Percentiles rank a stretch among this genome's conserved stretches.
Conservation (phyloP, 768 basidiomycete genomes). For the Xerocomellus intermedius region DNA sequence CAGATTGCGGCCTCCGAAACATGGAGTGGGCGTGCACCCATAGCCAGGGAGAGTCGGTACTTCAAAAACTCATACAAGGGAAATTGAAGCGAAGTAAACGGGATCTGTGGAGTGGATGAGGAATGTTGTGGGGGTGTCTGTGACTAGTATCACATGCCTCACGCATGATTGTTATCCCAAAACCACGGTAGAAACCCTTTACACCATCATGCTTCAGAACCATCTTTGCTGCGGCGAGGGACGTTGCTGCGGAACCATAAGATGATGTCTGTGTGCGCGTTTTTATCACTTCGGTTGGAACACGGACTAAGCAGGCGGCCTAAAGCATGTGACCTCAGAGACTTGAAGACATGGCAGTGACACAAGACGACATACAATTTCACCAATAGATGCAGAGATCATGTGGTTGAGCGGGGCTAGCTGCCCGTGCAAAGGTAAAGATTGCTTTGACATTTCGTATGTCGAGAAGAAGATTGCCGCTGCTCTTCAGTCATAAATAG, state of each 20-base stretch:
- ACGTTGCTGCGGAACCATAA: constrained; percentile 64
- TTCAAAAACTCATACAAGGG: constrained; percentile 93
- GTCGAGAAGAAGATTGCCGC: constrained; percentile 95
- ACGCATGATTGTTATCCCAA: constrained; percentile 72
- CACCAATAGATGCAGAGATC: constrained; percentile 56
- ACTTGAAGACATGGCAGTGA: constrained; percentile 4
- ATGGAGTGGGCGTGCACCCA: constrained; percentile 56
- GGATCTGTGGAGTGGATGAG: constrained; percentile 58
- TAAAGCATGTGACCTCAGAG: constrained; percentile 29
- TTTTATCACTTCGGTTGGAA: constrained; percentile 96
- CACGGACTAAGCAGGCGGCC: constrained; percentile 89
- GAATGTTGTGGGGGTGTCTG: not conserved
- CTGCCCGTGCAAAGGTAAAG: constrained; percentile 58
- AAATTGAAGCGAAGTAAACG: constrained; percentile 95
- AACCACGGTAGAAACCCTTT: constrained; percentile 85
- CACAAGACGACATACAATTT: constrained; percentile 44
- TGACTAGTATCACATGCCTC: constrained; percentile 41
- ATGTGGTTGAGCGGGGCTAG: constrained; percentile 66
- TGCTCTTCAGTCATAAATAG: constrained; percentile 31
- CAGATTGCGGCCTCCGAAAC: constrained; percentile 82
- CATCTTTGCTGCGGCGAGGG: constrained; percentile 55
- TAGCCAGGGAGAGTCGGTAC: constrained; percentile 50
- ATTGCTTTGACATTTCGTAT: constrained; percentile 84
- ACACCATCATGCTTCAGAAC: constrained; percentile 63
- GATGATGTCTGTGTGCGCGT: constrained; percentile 85